Evolutionary conservation across 2,329 filamentous ascomycete species (phyloP).

Genomic region (Diaporthe velutina): DNA sequence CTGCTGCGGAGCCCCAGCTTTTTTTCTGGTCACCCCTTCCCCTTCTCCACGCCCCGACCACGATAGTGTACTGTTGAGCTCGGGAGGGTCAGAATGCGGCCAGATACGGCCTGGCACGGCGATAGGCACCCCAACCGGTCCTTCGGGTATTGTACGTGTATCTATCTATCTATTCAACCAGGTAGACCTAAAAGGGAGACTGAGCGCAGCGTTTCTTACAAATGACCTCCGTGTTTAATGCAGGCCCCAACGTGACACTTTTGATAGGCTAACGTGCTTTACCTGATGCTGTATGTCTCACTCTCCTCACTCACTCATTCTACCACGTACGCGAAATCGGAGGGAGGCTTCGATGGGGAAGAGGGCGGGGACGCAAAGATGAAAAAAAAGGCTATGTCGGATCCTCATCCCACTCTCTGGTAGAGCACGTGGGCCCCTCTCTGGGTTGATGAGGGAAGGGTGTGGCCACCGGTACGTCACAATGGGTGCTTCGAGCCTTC

Average conservation of each 20-base stretch:
- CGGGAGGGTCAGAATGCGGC: background rate
- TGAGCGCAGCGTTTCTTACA: slow-evolving; percentile 6
- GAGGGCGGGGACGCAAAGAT: background rate
- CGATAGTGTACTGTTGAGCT: background rate
- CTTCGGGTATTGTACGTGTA: background rate
- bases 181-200: background rate
- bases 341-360: background rate
- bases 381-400: background rate
- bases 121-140: background rate
- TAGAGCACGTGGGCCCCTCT: slow-evolving; percentile 17
- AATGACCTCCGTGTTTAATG: background rate
- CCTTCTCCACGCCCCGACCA: background rate
- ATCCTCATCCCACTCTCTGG: slow-evolving; percentile 14
- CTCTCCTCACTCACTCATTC: background rate
- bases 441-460: background rate
- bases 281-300: slow-evolving; percentile 8
- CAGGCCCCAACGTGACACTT: background rate
- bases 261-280: too few relatives aligned
- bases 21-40: background rate
- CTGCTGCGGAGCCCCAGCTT: slow-evolving; percentile 26
- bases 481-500: slow-evolving; percentile 8
- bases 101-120: slow-evolving; percentile 8
- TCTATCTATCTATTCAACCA: background rate
- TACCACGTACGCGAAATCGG: slow-evolving; percentile 11
- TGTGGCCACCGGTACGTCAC: slow-evolving; percentile 34